Evolutionary conservation across 306 rosid species (phyloP).

Genomic region (Gastrolobium bilobum): DNA sequence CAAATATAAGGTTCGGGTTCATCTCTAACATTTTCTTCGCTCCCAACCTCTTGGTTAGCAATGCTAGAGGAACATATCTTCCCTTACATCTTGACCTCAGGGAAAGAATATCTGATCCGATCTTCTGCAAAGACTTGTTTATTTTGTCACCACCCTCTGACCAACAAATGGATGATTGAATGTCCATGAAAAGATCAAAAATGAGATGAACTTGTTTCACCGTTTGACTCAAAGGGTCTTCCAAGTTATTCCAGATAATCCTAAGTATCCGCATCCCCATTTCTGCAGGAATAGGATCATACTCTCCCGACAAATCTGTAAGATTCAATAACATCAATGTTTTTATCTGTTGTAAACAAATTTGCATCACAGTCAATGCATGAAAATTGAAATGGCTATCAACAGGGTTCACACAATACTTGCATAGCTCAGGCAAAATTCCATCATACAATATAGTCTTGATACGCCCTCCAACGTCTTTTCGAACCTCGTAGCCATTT

Average conservation of each 20-base stretch:
- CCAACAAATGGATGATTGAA: constrained; percentile 80
- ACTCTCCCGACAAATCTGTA: constrained; percentile 51
- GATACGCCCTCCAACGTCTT: constrained; percentile 39
- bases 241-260: constrained; percentile 93
- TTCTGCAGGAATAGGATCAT: constrained; percentile 83
- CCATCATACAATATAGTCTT: constrained; percentile 89
- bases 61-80: constrained; percentile 90
- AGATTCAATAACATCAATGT: constrained; percentile 69
- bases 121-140: constrained; percentile 69
- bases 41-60: constrained; percentile 89
- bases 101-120: constrained; percentile 80
- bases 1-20: constrained; percentile 72
- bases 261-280: constrained; percentile 81
- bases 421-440: constrained; percentile 92
- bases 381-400: constrained; percentile 96
- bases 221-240: constrained; percentile 95
- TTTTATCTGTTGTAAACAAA: constrained; percentile 95
- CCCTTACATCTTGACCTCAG: constrained; percentile 94
- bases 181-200: constrained; percentile 90
- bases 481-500: constrained; percentile 48
- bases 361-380: constrained; percentile 93
- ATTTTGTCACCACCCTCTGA: constrained; percentile 76
- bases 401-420: constrained; percentile 81
- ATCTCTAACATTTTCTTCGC: constrained; percentile 76
- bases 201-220: constrained; percentile 95